Evolutionary conservation across 129 eudicot genomes (phyloP), one percentile per base, ranked within the genome.

Genomic region (Oenanthe sinensis): DNA sequence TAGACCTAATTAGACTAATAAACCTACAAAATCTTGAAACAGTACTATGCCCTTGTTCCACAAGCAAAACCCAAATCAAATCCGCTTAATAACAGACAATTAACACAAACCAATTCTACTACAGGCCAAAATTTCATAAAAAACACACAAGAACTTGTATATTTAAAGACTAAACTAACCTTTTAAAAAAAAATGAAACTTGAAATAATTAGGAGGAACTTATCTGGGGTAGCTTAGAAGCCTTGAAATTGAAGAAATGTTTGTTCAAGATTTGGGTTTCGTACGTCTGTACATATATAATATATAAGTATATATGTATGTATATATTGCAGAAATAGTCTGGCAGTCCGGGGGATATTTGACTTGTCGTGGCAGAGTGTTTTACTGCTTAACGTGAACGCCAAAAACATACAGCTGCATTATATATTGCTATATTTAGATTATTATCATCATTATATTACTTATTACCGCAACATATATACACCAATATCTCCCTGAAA

Each of bases 41-140:
- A 74, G 7, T 74, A 74, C 77, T 46, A 20, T 45, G 19, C 77
- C 77, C 58, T 74, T 46, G 11, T 11, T 46, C 77, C n/a, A 74
- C 42, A 74, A 74, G n/a, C 77, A 46, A 74, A 46, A 45, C 77
- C 77, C 77, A 46, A 30, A 74, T 45, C 60, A 43, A 74, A 26
- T 74, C 7, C 7, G n/a, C 68, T 60, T n/a, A 60, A 60, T n/a
- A 5, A 5, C 76, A 72, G 13, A 72, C n/a, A 72, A 43, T 11
- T 37, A 19, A 43, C 47, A 22, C 50, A 43, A 43, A 15, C 47
- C 47, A 47, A n/a, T 42, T 19, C 22, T n/a, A 73, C 5, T 22
- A n/a, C 11, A 67, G 3, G 12, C 72, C 0, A 67, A 30, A 67
- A 65, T 30, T 19, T 28, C 37, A 28, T 28, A 33, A 65, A 54